Base-by-base conservation (phyloP, 2,329 filamentous ascomycete genomes). In the Aspergillus costaricaensis region DNA sequence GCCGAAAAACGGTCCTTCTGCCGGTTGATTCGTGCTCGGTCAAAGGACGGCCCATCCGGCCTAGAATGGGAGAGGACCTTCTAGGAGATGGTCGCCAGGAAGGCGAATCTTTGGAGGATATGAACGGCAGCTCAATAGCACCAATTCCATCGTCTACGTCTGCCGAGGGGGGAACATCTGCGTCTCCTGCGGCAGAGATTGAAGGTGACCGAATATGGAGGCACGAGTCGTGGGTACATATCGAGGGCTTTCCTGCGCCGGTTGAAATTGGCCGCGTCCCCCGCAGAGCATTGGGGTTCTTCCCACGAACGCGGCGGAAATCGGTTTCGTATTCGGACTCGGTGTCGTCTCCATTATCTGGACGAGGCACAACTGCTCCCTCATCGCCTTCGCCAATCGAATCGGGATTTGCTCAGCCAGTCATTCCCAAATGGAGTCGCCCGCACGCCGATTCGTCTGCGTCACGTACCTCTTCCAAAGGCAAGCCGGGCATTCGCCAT, bases 221-320 rank as follows among this genome's bases (percentile, higher is more conserved):
- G 61, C 92, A 97, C 76, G 91, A 96, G 60, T 88, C 91, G 49
- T 97, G 92, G 92, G 91, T 96, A 1, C 81, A 89, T 30, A 83
- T 97, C 25, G 91, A 94, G 63, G 89, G 88, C 21, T 84, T 85
- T 64, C 80, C 81, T 15, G 83, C 87, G 23, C 88, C 91, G 0
- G 88, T 95, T 23, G 91, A 97, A 74, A 95, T 99, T 65, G 92
- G 88, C 15, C 88, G 95, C 30, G 86, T 98, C 60, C 87, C 92
- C 21, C 87, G 91, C 59, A 88, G 88, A 76, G 85, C 89, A 2
- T 83, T 97, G 48, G 94, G 93, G 23, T 98, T 94, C 77, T 98
- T 98, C 71, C 94, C 94, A 3, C 93, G 93, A 7, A 86, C 92
- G 19, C 84, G 92, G 72, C 91, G 93, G 86, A 95, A 95, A 88